Base-by-base conservation (phyloP, 2,329 filamentous ascomycete genomes). In the Ascochyta koolunga region DNA sequence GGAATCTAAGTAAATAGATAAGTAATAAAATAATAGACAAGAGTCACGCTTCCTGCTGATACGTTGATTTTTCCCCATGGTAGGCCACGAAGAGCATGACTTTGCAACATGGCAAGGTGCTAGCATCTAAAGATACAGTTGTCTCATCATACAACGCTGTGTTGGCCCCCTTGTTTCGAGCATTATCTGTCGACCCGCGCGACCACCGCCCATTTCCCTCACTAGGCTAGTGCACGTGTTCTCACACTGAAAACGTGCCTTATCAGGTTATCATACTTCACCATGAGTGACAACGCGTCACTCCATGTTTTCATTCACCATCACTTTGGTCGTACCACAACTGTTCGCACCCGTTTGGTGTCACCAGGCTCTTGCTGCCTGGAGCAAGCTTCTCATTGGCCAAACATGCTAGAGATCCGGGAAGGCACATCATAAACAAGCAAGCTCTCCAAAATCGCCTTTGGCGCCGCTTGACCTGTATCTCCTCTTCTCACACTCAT, bases 1-100 rank as follows among this genome's bases (percentile, higher is more conserved):
- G 67, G 62, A 19, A 51, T 68, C 11, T 70, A 55, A 50, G 18
- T 39, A 13, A 16, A 18, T 22, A 45, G 16, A 13, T 42, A 53
- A 47, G 31, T 24, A 41, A 35, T 3, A 29, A 52, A 29, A 19
- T 11, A 27, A 21, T 36, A 45, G 16, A 33, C 6, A 11, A 39
- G 22, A 32, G 21, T 35, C 15, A 32, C 21, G 7, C 31, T 33
- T 1, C 31, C n/a, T 18, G n/a, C 5, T 1, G 8, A 16, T 8
- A 7, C n/a, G 11, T 2, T 38, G 19, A 24, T 24, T 2, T 15
- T 13, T 10, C 27, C 4, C 15, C 10, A 13, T 29, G 11, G 15
- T 3, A 4, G 10, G 1, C 5, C 11, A 13, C 10, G 25, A 5
- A 5, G 10, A 1, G 15, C 27, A 29, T 10, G 10, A 13, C 1